Evolutionary conservation across 1,139 yeast species (phyloP), one percentile per base, ranked within the genome.

Genomic region (Saccharomyces hybrid): DNA sequence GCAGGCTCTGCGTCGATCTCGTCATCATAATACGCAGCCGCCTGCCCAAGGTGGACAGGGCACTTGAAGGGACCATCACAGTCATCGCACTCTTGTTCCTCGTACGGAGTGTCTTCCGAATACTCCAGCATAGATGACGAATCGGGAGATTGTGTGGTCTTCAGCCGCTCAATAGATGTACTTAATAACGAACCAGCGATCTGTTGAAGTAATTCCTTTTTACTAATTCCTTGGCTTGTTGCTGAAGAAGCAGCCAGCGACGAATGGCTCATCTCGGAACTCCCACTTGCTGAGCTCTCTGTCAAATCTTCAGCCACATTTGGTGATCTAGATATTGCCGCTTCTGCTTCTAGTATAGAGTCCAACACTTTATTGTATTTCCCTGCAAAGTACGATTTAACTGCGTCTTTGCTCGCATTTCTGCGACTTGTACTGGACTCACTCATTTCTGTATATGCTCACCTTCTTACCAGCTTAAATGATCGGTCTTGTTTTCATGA

Each of bases 101-200:
- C 38, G 9, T 31, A 31, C 31, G 47, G 5, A 3, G 4, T 7
- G 1, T 47, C 9, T 38, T 8, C 26, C 25, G 34, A 47, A 8
- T 9, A 7, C 8, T 28, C 34, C 13, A 13, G 11, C 11, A 6
- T 16, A 38, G 63, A 67, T 11, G 62, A 56, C 38, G 63, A 67
- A 23, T 64, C 69, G 28, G 64, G 64, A 4, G 61, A 55, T 5
- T 42, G 60, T 28, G 64, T 58, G 3, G 59, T 56, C 50, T 64
- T 69, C 32, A 74, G 53, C 54, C 70, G 72, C 51, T 81, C 84
- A 14, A 79, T 65, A 1, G 85, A 80, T 54, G 81, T 75, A 51
- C 81, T 78, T 13, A 82, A 62, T 11, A 82, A 62, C 0, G 83
- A 76, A 2, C 85, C 82, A 3, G 84, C 81, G 3, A 84, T 74